Percentiles rank a stretch among this genome's conserved stretches.
Evolutionary conservation across 495 filamentous ascomycete genomes (phyloP).

Genomic region (Talaromyces liani): DNA sequence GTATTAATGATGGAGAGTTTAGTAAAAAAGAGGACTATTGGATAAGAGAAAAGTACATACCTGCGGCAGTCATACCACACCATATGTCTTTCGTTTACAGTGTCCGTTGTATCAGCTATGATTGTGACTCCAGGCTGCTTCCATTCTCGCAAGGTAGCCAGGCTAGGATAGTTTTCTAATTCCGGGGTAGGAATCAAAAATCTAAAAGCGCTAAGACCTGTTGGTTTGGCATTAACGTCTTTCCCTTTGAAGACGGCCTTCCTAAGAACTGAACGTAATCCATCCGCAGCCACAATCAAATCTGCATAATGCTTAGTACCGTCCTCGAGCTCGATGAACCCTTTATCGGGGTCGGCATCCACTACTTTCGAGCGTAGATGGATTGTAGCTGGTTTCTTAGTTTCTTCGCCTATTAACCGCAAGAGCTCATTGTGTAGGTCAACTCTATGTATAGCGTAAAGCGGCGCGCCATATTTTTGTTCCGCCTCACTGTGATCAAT

Average conservation of each 20-base stretch:
- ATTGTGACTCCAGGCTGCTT: slow-evolving; percentile 13
- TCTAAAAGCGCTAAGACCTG: slow-evolving; percentile 18
- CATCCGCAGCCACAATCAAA: slow-evolving; percentile 43
- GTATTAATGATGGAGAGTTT: background rate
- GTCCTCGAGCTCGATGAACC: slow-evolving; percentile 25
- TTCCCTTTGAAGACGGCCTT: slow-evolving; percentile 13
- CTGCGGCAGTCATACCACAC: slow-evolving; percentile 28
- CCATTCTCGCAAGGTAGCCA: slow-evolving; percentile 1
- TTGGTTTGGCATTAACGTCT: background rate
- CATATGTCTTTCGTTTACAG: slow-evolving; percentile 15
- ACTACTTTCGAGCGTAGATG: slow-evolving; percentile 12
- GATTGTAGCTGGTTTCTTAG: slow-evolving; percentile 20
- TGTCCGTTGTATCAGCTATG: slow-evolving; percentile 2
- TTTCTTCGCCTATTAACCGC: slow-evolving; percentile 19
- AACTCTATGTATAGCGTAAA: slow-evolving; percentile 39
- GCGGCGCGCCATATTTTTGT: slow-evolving; percentile 8
- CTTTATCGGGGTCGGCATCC: slow-evolving; percentile 23
- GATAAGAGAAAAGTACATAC: slow-evolving; percentile 12
- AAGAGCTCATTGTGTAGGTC: slow-evolving; percentile 42
- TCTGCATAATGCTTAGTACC: slow-evolving; percentile 27
- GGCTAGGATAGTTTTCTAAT: background rate
- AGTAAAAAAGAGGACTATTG: background rate
- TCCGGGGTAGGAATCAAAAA: slow-evolving; percentile 17
- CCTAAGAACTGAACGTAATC: slow-evolving; percentile 32
- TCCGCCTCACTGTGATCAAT: slow-evolving; percentile 12